Conservation (phyloP, 192 early-diverging fungal species). For the Rhizophlyctis rosea region DNA sequence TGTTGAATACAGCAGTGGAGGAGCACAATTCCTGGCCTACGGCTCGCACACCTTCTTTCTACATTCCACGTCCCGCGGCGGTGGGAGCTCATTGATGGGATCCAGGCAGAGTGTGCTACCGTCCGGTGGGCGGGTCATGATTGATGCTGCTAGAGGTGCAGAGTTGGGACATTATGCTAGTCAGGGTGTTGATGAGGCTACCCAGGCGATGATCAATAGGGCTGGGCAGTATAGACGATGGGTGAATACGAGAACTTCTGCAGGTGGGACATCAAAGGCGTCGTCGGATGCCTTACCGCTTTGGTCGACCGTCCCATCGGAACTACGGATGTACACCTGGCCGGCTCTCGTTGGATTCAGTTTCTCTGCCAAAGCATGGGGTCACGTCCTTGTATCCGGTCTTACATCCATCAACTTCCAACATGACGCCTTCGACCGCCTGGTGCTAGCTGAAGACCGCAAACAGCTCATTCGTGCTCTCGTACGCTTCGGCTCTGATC, state of each 20-base stretch:
- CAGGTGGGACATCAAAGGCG: background rate
- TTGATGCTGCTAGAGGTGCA: slow-evolving; percentile 38
- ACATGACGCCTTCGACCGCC: slow-evolving; percentile 50
- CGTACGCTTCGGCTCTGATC: slow-evolving; percentile 43
- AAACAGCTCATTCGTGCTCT: slow-evolving; percentile 51
- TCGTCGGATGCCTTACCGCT: slow-evolving; percentile 27
- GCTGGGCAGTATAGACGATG: slow-evolving; percentile 36
- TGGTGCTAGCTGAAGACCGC: slow-evolving; percentile 41
- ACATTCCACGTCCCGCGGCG: slow-evolving; percentile 13
- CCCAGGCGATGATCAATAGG: slow-evolving; percentile 37
- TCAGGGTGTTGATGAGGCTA: slow-evolving; percentile 44
- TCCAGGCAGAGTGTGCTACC: background rate
- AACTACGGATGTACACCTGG: slow-evolving; percentile 35
- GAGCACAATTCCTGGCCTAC: slow-evolving; percentile 26
- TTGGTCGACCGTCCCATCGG: slow-evolving; percentile 17
- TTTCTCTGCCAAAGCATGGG: slow-evolving; percentile 54
- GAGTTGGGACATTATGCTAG: slow-evolving; percentile 41
- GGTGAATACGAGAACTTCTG: slow-evolving; percentile 20
- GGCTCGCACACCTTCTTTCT: slow-evolving; percentile 28
- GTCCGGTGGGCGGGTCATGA: slow-evolving; percentile 37
- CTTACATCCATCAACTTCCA: slow-evolving; percentile 44
- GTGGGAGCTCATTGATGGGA: background rate
- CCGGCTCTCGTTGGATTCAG: slow-evolving; percentile 57
- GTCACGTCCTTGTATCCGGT: slow-evolving; percentile 45
- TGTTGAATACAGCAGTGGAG: slow-evolving; percentile 12